Evolutionary conservation across 2,329 filamentous ascomycete species (phyloP), one percentile per base, ranked within the genome.

Genomic region (Aspergillus pseudoviridinutans): DNA sequence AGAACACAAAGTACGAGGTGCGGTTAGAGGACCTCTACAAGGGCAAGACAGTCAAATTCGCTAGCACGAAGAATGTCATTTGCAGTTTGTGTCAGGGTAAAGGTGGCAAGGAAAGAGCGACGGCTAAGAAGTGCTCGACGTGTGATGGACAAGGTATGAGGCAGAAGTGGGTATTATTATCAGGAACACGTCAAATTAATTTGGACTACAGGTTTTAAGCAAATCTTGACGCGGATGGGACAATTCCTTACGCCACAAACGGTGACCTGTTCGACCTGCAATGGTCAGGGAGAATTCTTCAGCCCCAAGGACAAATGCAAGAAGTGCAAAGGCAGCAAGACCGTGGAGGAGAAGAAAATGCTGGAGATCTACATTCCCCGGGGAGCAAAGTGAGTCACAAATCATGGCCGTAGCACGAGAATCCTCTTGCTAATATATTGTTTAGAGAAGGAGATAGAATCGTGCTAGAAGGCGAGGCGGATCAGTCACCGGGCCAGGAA

Each of bases 221-320:
- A 92, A 71, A 87, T 88, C 24, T 84, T 94, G 71, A 87, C 89
- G 58, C 89, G 92, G 69, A 84, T 97, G 61, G 93, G 92, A 0
- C 91, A 92, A 22, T 92, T 92, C 58, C 81, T 97, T 61, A 90
- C 91, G 29, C 89, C 91, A 68, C 88, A 91, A 68, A 86, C 87
- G 6, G 86, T 92, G 41, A 76, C 87, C 38, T 99, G 94, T 75
- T 87, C 89, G 67, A 87, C 88, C 68, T 99, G 94, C 77, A 83
- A 87, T 59, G 93, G 92, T 35, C 84, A 87, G n/a, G 94, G 94
- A 5, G 87, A 87, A 70, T 87, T 92, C 70, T 96, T 87, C 79
- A 93, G 93, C 75, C 91, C 96, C 71, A 97, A 97, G 81, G 94
- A 99, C 71, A 91, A 91, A 72, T 99, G 94, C 82, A 96, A 96